These are phyloP conservation scores for Lasiosphaeria hispida DNA, from an alignment of 495 filamentous ascomycete species.

Conservation along the genomic window DNA sequence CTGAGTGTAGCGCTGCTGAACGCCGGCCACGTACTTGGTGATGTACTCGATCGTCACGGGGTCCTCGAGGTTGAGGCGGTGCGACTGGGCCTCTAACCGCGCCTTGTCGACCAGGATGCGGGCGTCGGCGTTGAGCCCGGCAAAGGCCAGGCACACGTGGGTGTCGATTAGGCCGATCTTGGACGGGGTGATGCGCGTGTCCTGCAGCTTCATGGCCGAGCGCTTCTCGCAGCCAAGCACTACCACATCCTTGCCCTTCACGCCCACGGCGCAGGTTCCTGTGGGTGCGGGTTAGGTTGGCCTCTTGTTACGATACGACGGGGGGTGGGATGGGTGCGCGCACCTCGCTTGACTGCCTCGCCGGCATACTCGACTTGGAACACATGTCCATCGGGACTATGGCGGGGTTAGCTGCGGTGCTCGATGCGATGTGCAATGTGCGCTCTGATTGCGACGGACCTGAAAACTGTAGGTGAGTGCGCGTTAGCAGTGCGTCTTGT, in stretches of 20 bases:
- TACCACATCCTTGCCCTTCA: conserved; percentile 92
- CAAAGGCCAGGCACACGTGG: conserved; percentile 95
- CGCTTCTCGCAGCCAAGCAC: conserved; percentile 98
- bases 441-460: conserved; percentile 44
- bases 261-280: conserved; percentile 97
- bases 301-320: neutral
- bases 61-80: conserved; percentile 97
- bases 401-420: neutral
- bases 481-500: conserved; percentile 37
- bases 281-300: conserved; percentile 3
- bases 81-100: conserved; percentile 91
- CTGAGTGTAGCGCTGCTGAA: conserved; percentile 98
- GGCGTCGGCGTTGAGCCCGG: conserved; percentile 94
- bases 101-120: conserved; percentile 97
- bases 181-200: conserved; percentile 97
- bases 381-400: conserved; percentile 95
- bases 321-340: neutral
- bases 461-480: conserved; percentile 56
- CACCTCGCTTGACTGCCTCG: conserved; percentile 97
- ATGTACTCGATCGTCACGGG: conserved; percentile 98
- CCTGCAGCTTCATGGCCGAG: conserved; percentile 98
- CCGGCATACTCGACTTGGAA: conserved; percentile 99
- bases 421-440: conserved; percentile 9
- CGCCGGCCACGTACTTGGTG: conserved; percentile 95
- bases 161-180: conserved; percentile 94